Conservation (phyloP, 306 rosid genomes). For the Cicer pinnatifidum region DNA sequence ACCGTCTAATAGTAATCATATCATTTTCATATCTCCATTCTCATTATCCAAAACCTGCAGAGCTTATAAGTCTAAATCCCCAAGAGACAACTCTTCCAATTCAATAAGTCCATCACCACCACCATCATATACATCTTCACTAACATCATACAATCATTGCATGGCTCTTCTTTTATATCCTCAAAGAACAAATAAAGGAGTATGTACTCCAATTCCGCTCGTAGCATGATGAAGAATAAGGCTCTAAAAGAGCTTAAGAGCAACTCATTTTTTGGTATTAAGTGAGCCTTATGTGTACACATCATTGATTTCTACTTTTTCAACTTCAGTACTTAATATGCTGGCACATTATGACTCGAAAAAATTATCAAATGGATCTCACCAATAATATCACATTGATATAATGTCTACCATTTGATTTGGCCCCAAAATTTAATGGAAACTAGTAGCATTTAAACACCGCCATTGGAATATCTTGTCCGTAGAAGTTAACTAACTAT, state of each 20-base stretch:
- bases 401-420: too few species aligned
- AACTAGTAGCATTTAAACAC: too few species aligned
- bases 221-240: neutral
- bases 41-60: neutral
- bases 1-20: neutral
- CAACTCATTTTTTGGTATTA: neutral
- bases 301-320: neutral
- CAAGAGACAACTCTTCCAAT: neutral
- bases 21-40: neutral
- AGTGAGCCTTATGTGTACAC: neutral
- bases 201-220: neutral
- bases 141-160: neutral
- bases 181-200: neutral
- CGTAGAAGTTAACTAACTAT: neutral
- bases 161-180: slow-evolving; percentile 9
- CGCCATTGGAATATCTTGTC: too few species aligned
- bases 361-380: neutral
- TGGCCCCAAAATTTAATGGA: too few species aligned
- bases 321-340: neutral
- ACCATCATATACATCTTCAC: neutral
- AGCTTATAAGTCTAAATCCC: neutral
- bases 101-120: neutral
- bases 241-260: neutral
- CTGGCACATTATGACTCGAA: neutral
- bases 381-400: too few species aligned